Evolutionary conservation across 768 basidiomycete species (phyloP).

Genomic region (Hygrocybe punicea): DNA sequence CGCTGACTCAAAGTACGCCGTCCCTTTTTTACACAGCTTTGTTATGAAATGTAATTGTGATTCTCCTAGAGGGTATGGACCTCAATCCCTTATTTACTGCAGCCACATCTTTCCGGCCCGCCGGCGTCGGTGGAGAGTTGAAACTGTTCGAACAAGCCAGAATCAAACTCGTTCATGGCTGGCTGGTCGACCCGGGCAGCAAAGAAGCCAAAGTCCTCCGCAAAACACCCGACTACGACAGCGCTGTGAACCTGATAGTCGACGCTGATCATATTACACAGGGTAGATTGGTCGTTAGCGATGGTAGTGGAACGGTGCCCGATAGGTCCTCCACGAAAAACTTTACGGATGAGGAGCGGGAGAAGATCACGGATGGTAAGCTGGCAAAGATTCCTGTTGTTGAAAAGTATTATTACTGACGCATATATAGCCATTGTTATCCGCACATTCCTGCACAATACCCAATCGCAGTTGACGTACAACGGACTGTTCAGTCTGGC

Average conservation of each 20-base stretch:
- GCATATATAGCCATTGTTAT: slow-evolving; percentile 55
- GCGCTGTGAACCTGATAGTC: slow-evolving; percentile 67
- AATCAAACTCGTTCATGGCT: slow-evolving; percentile 83
- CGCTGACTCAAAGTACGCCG: slow-evolving; percentile 67
- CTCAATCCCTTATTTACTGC: slow-evolving; percentile 81
- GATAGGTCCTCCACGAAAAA: slow-evolving; percentile 24
- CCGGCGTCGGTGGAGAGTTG: slow-evolving; percentile 68
- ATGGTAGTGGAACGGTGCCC: slow-evolving; percentile 16
- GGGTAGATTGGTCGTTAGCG: slow-evolving; percentile 53
- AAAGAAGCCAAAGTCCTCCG: slow-evolving; percentile 54
- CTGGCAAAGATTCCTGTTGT: neutral
- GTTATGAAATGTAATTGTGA: no score
- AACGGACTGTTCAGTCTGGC: slow-evolving; percentile 82
- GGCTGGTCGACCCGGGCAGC: slow-evolving; percentile 73
- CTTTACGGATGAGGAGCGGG: slow-evolving; percentile 52
- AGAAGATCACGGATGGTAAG: slow-evolving; percentile 71
- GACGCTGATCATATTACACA: slow-evolving; percentile 74
- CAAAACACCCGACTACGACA: slow-evolving; percentile 65
- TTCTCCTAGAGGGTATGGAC: slow-evolving; percentile 79
- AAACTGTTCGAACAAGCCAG: slow-evolving; percentile 80
- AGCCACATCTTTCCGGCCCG: slow-evolving; percentile 63
- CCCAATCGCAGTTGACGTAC: slow-evolving; percentile 83
- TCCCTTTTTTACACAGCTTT: neutral
- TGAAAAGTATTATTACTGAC: slow-evolving; percentile 1
- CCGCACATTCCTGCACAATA: slow-evolving; percentile 63